phyloP scores from a whole-genome alignment of 306 rosid genomes.

The Neltuma alba region DNA sequence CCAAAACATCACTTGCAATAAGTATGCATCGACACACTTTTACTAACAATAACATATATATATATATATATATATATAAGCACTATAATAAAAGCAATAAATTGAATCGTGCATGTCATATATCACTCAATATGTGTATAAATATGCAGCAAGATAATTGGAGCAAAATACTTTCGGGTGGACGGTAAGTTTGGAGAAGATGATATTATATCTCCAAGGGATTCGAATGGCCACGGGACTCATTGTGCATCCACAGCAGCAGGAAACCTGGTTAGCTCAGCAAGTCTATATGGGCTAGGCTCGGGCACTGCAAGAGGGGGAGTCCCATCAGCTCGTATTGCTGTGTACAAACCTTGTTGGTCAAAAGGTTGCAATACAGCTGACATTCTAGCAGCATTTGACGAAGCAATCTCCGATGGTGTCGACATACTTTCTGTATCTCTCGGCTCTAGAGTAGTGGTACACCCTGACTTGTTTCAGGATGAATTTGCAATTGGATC shows the following conservation, averaged over 20 bases:
- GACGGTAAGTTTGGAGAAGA: accelerated
- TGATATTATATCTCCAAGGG: conserved; percentile 44
- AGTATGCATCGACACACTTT: neutral
- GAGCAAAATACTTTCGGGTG: conserved; percentile 42
- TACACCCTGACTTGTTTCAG: neutral
- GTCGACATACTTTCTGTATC: conserved; percentile 54
- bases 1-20: conserved; percentile 38
- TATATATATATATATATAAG: too few species aligned
- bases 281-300: conserved; percentile 37
- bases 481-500: conserved; percentile 44
- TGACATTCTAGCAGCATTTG: conserved; percentile 40
- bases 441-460: neutral
- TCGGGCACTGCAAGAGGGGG: conserved; percentile 40
- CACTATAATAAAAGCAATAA: too few species aligned
- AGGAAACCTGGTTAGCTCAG: conserved; percentile 29
- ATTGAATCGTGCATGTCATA: too few species aligned
- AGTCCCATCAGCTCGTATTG: conserved; percentile 31
- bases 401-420: conserved; percentile 54
- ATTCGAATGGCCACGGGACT: conserved; percentile 45
- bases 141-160: conserved; percentile 46
- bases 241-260: conserved; percentile 49
- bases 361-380: neutral
- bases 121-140: neutral
- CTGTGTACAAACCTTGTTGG: conserved; percentile 27
- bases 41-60: neutral